Conservation (phyloP, 2,329 filamentous ascomycete species). For the Aspergillus brunneoviolaceus region DNA sequence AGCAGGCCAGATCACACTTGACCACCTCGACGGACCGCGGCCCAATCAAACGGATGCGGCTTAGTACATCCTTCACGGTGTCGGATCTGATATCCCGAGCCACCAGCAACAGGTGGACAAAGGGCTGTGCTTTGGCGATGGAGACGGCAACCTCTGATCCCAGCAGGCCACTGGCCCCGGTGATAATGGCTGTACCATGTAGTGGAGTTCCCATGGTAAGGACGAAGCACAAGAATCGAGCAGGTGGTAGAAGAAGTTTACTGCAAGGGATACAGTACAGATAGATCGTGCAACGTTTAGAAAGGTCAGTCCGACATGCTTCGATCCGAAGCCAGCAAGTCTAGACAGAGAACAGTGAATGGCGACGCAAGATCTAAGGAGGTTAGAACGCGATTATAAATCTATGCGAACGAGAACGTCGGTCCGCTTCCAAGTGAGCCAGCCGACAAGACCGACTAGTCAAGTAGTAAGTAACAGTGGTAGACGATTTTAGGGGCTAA, state of each 20-base stretch:
- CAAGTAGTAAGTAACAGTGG: not conserved
- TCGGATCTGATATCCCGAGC: slow-evolving; percentile 31
- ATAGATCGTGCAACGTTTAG: not conserved
- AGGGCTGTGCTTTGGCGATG: slow-evolving; percentile 38
- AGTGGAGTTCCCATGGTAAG: slow-evolving; percentile 34
- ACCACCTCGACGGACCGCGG: slow-evolving; percentile 36
- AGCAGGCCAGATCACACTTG: slow-evolving; percentile 31
- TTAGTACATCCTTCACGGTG: slow-evolving; percentile 28
- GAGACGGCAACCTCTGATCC: slow-evolving; percentile 38
- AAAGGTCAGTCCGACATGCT: slow-evolving; percentile 4
- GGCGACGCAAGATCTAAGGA: not conserved
- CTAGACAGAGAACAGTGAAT: not conserved
- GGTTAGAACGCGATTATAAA: not conserved
- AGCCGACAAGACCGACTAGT: not conserved
- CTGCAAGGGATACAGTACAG: not conserved
- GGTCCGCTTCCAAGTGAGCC: not conserved
- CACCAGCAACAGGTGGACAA: slow-evolving; percentile 35
- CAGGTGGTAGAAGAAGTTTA: not conserved
- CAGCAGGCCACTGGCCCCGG: slow-evolving; percentile 36
- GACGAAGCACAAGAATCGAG: not conserved
- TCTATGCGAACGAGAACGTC: not conserved
- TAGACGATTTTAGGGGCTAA: slow-evolving; percentile 4
- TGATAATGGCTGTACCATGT: slow-evolving; percentile 38
- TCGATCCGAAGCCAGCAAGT: not conserved
- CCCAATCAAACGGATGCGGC: slow-evolving; percentile 33